Evolutionary conservation across 805 yeast species (phyloP), one percentile per base, ranked within the genome.

Genomic region (Cyberlindnera petersonii): DNA sequence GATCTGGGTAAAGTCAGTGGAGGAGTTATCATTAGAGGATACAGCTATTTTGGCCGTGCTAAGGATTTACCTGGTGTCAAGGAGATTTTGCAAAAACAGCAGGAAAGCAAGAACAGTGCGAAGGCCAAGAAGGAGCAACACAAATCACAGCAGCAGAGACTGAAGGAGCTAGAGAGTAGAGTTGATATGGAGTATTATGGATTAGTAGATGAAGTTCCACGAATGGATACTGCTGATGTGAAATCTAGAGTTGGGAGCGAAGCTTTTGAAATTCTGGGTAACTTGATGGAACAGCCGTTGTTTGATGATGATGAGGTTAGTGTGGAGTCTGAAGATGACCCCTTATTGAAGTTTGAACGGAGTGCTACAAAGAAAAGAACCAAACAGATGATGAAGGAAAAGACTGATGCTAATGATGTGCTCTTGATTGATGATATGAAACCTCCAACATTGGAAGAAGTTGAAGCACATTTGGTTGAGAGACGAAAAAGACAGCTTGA

Each of bases 41-140:
- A 52, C 16, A 64, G 82, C 39, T 89, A 84, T 59, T 89, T 77
- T 61, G 97, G 97, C 0, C 62, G 95, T 34, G 95, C 96, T 0
- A 69, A 75, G 37, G 91, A 86, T 31, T 61, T 88, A 8, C 83
- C 87, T 0, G 96, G 85, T 45, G 89, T 83, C 7, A 64, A 69
- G 37, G 69, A 69, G 42, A 45, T 74, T 17, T 44, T 77, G 15
- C 65, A 66, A 37, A 57, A 65, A 28, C 60, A 67, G 22, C 43
- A 40, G 19, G 42, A 45, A 39, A 56, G 52, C 31, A 52, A 43
- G 43, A 50, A 43, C 11, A 47, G 33, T 17, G 48, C 35, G 18
- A 49, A 48, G 19, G 34, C 37, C 11, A 35, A 47, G 11, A 29
- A 37, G 24, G 50, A 42, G 23, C 48, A 44, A 27, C 42, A 39